These are phyloP conservation scores for Gentiana macrophylla DNA, from an alignment of 257 asterid genomes.

Conservation along the genomic window DNA sequence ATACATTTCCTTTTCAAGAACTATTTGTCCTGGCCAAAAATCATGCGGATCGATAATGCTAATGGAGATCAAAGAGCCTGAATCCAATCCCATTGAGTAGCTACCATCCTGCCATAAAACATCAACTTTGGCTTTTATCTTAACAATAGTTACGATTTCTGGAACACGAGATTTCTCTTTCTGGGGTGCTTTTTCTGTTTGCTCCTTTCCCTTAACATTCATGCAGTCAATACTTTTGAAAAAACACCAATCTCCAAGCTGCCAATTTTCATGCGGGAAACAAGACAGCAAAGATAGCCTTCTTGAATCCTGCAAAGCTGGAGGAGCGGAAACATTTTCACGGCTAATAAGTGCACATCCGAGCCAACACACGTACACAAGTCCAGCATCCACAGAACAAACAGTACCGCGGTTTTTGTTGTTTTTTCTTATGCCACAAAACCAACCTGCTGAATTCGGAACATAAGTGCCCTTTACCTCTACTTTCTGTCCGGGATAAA, in stretches of 20 bases:
- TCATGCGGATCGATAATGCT: slow-evolving; percentile 70
- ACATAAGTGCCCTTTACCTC: slow-evolving; percentile 33
- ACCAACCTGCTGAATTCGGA: slow-evolving; percentile 47
- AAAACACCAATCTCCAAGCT: slow-evolving; percentile 91
- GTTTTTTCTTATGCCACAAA: slow-evolving; percentile 43
- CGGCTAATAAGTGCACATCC: slow-evolving; percentile 33
- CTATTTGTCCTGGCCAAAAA: slow-evolving; percentile 69
- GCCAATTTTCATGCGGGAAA: slow-evolving; percentile 58
- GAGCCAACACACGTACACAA: slow-evolving; percentile 66
- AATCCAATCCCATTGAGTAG: slow-evolving; percentile 44
- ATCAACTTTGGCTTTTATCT: slow-evolving; percentile 62
- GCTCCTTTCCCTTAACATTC: slow-evolving; percentile 12
- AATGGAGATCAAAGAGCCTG: slow-evolving; percentile 48
- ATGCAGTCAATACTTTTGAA: slow-evolving; percentile 22
- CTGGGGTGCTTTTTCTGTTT: slow-evolving; percentile 14
- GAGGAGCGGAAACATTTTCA: slow-evolving; percentile 37
- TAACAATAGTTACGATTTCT: slow-evolving; percentile 48
- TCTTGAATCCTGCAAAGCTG: slow-evolving; percentile 38
- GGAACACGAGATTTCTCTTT: slow-evolving; percentile 17
- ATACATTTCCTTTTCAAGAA: slow-evolving; percentile 55
- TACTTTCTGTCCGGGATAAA: slow-evolving; percentile 84
- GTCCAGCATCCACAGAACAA: slow-evolving; percentile 57
- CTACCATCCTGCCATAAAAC: slow-evolving; percentile 95
- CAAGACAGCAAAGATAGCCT: slow-evolving; percentile 48
- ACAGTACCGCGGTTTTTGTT: slow-evolving; percentile 48